A percentile compares a stretch with the other conserved stretches of the same genome.
These are phyloP conservation scores for Tremellales sp. DNA, from an alignment of 1,284 basidiomycete genomes.

Conservation along the genomic window DNA sequence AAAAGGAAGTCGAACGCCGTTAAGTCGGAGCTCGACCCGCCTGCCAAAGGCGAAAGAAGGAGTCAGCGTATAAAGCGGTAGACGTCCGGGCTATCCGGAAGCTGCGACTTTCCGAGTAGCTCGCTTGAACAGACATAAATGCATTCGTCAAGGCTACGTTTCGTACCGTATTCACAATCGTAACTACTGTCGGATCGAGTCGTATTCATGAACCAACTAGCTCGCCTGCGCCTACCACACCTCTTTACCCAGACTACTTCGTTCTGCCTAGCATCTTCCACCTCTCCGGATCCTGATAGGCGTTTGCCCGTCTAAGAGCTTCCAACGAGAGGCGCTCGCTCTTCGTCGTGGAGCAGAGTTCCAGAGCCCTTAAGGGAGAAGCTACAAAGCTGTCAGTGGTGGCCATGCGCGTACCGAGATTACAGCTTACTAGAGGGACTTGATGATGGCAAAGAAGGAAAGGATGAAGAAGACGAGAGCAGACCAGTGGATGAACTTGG, in stretches of 20 bases:
- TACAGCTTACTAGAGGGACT: conserved; percentile 51
- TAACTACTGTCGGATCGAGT: neutral
- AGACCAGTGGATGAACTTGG: conserved; percentile 79
- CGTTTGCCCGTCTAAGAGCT: conserved; percentile 16
- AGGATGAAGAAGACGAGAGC: conserved; percentile 81
- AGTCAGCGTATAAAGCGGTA: conserved; percentile 21
- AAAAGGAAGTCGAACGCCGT: conserved; percentile 1
- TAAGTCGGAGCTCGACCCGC: neutral
- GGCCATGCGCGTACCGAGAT: neutral
- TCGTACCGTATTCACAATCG: conserved; percentile 2
- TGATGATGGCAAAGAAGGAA: conserved; percentile 75
- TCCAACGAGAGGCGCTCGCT: conserved; percentile 67
- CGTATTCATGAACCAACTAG: neutral
- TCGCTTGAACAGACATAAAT: no score
- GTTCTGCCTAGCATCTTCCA: neutral
- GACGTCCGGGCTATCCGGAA: neutral
- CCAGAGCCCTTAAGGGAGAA: conserved; percentile 45
- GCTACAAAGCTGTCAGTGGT: conserved; percentile 21
- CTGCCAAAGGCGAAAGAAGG: conserved; percentile 5
- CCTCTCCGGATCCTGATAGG: neutral
- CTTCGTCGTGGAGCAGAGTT: conserved; percentile 68
- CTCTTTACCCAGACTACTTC: neutral
- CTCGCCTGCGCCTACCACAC: neutral
- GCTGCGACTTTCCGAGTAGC: neutral
- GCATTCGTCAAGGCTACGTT: neutral